These are phyloP conservation scores for Auxenochlorella pyrenoidosa DNA, from an alignment of 139 green algal genomes.

Conservation along the genomic window DNA sequence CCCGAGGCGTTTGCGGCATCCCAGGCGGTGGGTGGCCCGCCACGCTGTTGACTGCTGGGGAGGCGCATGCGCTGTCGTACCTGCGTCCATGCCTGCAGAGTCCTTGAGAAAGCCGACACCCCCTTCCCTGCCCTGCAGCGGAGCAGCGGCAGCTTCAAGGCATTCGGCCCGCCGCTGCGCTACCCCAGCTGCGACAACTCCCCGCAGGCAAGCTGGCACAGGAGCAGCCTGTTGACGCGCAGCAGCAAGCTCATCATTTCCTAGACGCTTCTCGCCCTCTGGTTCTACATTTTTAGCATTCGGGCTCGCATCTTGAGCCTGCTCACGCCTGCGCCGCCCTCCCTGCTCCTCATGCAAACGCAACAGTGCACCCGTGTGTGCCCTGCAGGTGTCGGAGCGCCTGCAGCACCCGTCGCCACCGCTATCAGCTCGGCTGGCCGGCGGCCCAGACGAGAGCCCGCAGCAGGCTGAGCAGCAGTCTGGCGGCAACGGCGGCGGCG, in stretches of 20 bases:
- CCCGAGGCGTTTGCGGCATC: neutral
- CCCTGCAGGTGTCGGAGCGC: neutral
- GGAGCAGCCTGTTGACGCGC: too few species aligned
- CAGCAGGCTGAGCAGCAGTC: neutral
- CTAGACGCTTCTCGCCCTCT: too few species aligned
- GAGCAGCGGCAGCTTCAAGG: conserved; percentile 9
- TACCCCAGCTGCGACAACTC: conserved; percentile 11
- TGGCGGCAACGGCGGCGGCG: neutral
- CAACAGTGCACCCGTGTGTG: neutral
- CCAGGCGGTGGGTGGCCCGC: neutral
- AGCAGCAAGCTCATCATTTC: too few species aligned
- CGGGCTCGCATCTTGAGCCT: too few species aligned
- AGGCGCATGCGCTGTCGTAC: neutral
- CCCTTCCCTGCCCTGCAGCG: neutral
- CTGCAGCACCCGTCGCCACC: neutral
- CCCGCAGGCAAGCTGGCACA: neutral
- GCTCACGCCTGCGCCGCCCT: too few species aligned
- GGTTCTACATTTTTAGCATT: too few species aligned
- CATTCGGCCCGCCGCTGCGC: neutral
- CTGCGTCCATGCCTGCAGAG: neutral
- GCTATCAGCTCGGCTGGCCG: neutral
- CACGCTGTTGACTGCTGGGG: neutral
- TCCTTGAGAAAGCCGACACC: neutral
- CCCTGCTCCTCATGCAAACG: too few species aligned
- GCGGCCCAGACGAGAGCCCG: neutral